A percentile compares a stretch with the other conserved stretches of the same genome.
phyloP scores from a whole-genome alignment of 257 asterid genomes.

The Ilex aquifolium region DNA sequence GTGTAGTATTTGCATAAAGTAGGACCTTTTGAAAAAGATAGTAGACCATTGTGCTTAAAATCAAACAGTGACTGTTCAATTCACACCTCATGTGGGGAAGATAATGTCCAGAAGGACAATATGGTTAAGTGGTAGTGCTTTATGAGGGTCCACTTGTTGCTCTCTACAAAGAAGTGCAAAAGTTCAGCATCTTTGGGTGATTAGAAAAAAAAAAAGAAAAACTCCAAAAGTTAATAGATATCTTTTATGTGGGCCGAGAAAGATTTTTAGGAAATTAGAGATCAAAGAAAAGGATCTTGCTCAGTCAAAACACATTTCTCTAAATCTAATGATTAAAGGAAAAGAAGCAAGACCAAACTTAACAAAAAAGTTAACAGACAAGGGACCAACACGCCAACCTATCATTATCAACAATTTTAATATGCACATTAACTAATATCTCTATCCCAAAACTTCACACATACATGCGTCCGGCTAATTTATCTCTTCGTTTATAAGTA shows the following conservation, averaged over 20 bases:
- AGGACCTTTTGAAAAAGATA: slow-evolving; percentile 8
- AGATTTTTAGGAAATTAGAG: slow-evolving; percentile 10
- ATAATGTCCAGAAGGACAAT: background rate
- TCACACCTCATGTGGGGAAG: slow-evolving; percentile 12
- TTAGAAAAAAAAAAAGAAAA: background rate
- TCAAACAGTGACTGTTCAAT: background rate
- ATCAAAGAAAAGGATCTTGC: background rate
- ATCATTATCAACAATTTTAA: background rate
- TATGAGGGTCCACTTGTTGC: slow-evolving; percentile 25
- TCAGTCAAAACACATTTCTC: too few species aligned
- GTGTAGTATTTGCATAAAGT: slow-evolving; percentile 4
- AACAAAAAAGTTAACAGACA: too few species aligned
- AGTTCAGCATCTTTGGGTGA: background rate
- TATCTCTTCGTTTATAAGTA: background rate
- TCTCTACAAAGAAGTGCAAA: background rate
- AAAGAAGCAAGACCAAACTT: too few species aligned
- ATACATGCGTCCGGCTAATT: background rate
- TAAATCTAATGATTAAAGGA: too few species aligned
- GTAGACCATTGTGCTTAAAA: background rate
- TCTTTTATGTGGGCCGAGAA: slow-evolving; percentile 10
- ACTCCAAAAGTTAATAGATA: background rate
- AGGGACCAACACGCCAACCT: background rate
- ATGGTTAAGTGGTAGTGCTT: slow-evolving; percentile 5
- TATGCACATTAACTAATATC: background rate
- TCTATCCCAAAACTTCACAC: background rate